A percentile compares a stretch with the other conserved stretches of the same genome.
Evolutionary conservation across 1,284 basidiomycete genomes (phyloP).

Genomic region (Tylopilus orsonianus): DNA sequence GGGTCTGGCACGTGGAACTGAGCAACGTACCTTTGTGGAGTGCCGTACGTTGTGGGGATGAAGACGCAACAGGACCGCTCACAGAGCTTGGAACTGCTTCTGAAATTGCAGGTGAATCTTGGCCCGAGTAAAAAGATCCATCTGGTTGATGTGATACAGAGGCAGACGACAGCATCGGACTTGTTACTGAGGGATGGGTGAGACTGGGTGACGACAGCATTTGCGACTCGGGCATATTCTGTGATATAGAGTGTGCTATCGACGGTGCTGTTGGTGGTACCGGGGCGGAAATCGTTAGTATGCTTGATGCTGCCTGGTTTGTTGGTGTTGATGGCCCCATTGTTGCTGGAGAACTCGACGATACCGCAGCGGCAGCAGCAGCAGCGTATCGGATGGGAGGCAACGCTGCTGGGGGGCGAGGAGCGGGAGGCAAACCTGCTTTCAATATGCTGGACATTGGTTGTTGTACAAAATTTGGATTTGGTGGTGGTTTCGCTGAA

Average conservation of each 20-base stretch:
- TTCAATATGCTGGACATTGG: conserved; percentile 83
- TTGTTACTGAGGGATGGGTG: conserved; percentile 76
- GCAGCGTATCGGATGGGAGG: conserved; percentile 91
- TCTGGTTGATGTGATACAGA: conserved; percentile 71
- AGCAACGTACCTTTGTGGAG: conserved; percentile 44
- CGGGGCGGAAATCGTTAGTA: conserved; percentile 31
- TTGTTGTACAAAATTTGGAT: conserved; percentile 76
- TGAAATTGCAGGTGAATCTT: conserved; percentile 69
- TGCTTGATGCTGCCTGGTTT: conserved; percentile 34
- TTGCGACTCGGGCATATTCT: conserved; percentile 47
- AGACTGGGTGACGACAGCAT: conserved; percentile 71
- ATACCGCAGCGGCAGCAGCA: conserved; percentile 85
- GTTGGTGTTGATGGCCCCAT: conserved; percentile 37
- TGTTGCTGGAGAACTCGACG: conserved; percentile 29
- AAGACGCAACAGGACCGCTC: conserved; percentile 52
- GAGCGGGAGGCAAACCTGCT: conserved; percentile 55
- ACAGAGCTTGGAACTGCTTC: conserved; percentile 61
- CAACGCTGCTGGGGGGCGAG: conserved; percentile 54
- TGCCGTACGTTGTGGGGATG: conserved; percentile 51
- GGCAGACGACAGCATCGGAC: conserved; percentile 74
- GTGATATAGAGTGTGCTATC: conserved; percentile 39
- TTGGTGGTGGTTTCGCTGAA: conserved; percentile 73
- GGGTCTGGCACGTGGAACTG: conserved; percentile 12
- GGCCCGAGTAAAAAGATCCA: conserved; percentile 66
- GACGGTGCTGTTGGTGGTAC: conserved; percentile 40